Evolutionary conservation across 75 land plant species (phyloP).

Genomic region (Picea glauca): DNA sequence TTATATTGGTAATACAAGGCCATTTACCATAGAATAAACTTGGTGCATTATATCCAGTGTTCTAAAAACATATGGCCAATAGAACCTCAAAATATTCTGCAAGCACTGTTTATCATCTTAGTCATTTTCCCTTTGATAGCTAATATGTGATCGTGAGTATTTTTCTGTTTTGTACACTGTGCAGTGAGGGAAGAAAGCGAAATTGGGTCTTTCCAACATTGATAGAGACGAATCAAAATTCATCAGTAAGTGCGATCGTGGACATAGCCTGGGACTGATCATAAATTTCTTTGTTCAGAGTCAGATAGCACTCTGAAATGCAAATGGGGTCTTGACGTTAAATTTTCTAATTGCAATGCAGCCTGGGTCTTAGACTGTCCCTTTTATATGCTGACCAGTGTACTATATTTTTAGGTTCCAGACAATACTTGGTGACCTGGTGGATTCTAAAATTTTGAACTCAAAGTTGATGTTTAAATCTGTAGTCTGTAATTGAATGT

Average conservation of each 20-base stretch:
- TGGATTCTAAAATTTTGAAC: background rate
- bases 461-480: background rate
- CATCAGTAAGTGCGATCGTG: background rate
- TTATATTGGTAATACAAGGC: too few species aligned
- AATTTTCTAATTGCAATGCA: background rate
- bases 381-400: background rate
- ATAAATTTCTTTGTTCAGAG: background rate
- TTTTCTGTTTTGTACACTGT: too few species aligned
- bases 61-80: too few species aligned
- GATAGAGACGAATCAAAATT: constrained; percentile 10
- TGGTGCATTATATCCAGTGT: too few species aligned
- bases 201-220: constrained; percentile 78
- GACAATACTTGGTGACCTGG: background rate
- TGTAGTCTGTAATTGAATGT: background rate
- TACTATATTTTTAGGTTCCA: background rate
- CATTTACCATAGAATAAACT: too few species aligned
- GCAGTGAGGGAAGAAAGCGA: constrained; percentile 84
- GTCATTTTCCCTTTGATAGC: too few species aligned
- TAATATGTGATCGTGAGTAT: too few species aligned
- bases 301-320: background rate
- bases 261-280: background rate
- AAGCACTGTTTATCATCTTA: too few species aligned
- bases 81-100: too few species aligned
- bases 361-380: background rate
- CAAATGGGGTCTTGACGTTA: background rate